Evolutionary conservation across 768 basidiomycete genomes (phyloP).

Genomic region (Lactifluus volemus): DNA sequence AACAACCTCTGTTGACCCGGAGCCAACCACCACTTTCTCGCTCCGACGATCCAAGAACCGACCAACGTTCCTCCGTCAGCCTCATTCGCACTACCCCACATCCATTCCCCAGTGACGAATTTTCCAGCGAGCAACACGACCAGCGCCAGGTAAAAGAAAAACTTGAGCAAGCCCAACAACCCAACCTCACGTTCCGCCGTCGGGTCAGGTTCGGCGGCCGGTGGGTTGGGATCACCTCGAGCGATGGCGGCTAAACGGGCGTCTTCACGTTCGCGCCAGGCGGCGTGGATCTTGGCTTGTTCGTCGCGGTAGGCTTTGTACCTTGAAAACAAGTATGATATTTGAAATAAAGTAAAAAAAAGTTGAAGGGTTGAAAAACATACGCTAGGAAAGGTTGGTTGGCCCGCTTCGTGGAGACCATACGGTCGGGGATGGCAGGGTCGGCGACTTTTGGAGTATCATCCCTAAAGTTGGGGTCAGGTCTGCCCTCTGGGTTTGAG

Average conservation of each 20-base stretch:
- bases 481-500: constrained; percentile 33
- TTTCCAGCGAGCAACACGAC: constrained; percentile 57
- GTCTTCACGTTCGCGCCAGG: constrained; percentile 62
- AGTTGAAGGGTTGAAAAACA: constrained; percentile 25
- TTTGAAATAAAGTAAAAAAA: neutral
- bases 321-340: constrained; percentile 34
- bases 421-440: constrained; percentile 53
- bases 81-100: constrained; percentile 48
- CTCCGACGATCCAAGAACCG: constrained; percentile 47
- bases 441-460: constrained; percentile 49
- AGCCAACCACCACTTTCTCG: constrained; percentile 41
- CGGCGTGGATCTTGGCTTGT: constrained; percentile 51
- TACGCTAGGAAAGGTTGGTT: constrained; percentile 82
- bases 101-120: constrained; percentile 79
- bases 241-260: constrained; percentile 67
- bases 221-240: constrained; percentile 56
- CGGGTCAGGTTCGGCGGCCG: constrained; percentile 65
- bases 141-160: constrained; percentile 50
- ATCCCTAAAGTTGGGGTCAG: constrained; percentile 25
- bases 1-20: constrained; percentile 64
- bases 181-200: constrained; percentile 62
- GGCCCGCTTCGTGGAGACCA: constrained; percentile 74
- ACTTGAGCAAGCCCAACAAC: constrained; percentile 56
- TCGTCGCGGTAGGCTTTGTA: constrained; percentile 59
- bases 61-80: constrained; percentile 20